Conservation (phyloP, 495 filamentous ascomycete genomes). For the Aspergillus baeticus region DNA sequence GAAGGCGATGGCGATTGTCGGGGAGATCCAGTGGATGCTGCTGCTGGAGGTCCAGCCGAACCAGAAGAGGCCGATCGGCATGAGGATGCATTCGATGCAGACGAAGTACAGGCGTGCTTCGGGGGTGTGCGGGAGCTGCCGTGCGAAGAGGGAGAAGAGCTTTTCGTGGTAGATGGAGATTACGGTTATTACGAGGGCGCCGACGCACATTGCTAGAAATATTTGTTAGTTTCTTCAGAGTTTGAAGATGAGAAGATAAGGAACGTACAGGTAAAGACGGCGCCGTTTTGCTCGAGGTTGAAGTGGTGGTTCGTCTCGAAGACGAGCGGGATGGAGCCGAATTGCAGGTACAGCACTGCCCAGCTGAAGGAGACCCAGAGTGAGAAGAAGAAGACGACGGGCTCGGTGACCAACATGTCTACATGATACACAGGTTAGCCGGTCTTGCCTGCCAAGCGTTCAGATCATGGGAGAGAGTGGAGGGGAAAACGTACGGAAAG, state of each 20-base stretch:
- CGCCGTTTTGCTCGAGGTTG: conserved; percentile 61
- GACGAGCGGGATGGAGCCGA: conserved; percentile 74
- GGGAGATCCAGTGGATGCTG: conserved; percentile 74
- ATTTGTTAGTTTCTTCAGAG: conserved; percentile 3
- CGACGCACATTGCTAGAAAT: conserved; percentile 63
- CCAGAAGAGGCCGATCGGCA: conserved; percentile 79
- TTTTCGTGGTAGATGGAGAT: conserved; percentile 75
- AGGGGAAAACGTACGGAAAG: conserved; percentile 56
- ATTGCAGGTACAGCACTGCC: conserved; percentile 86
- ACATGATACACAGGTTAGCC: conserved; percentile 2
- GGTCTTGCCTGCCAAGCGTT: too few relatives aligned
- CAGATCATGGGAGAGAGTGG: not conserved
- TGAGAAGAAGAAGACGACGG: conserved; percentile 93
- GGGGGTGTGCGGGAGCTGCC: conserved; percentile 54
- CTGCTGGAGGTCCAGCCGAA: conserved; percentile 74
- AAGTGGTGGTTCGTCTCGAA: conserved; percentile 71
- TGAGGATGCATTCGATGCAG: conserved; percentile 66
- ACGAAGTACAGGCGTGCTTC: conserved; percentile 83
- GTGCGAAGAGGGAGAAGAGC: conserved; percentile 40
- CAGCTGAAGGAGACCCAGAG: conserved; percentile 89
- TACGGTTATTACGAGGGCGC: conserved; percentile 63
- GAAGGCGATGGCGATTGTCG: conserved; percentile 65
- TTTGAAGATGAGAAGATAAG: not conserved
- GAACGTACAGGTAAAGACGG: conserved; percentile 62
- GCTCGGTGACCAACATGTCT: conserved; percentile 82